Evolutionary conservation across 495 filamentous ascomycete species (phyloP).

Genomic region (Lasiosphaeria miniovina): DNA sequence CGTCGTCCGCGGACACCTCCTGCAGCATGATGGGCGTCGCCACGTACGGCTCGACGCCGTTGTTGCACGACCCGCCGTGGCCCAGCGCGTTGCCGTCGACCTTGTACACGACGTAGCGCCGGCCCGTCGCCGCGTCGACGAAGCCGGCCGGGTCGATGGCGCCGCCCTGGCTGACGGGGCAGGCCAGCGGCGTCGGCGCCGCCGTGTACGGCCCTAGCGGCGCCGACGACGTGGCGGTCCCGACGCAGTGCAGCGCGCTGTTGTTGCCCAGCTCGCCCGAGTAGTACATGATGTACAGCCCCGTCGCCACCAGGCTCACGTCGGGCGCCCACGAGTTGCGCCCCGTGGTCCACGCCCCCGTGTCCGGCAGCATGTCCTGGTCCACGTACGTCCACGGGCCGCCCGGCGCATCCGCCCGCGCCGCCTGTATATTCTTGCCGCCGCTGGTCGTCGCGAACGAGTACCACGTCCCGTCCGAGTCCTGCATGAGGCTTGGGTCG

Average conservation of each 20-base stretch:
- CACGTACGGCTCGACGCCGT: slow-evolving; percentile 44
- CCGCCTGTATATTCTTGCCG: slow-evolving; percentile 36
- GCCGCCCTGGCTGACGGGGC: slow-evolving; percentile 50
- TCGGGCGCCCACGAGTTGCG: slow-evolving; percentile 51
- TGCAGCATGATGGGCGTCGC: slow-evolving; percentile 62
- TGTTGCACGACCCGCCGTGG: slow-evolving; percentile 55
- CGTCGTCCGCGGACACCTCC: slow-evolving; percentile 47
- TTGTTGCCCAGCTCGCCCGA: slow-evolving; percentile 41
- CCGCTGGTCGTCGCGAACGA: slow-evolving; percentile 36
- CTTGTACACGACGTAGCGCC: slow-evolving; percentile 59
- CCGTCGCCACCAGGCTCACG: slow-evolving; percentile 34
- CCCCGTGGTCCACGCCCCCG: slow-evolving; percentile 30
- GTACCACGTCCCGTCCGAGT: slow-evolving; percentile 33
- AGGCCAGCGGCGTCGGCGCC: slow-evolving; percentile 45
- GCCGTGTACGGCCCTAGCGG: slow-evolving; percentile 51
- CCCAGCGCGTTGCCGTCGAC: slow-evolving; percentile 61
- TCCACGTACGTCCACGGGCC: slow-evolving; percentile 31
- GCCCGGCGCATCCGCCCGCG: slow-evolving; percentile 20
- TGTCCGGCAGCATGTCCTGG: slow-evolving; percentile 27
- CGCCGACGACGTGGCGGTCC: slow-evolving; percentile 42
- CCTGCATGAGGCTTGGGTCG: slow-evolving; percentile 34
- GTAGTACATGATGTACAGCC: slow-evolving; percentile 59
- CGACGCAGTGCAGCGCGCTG: slow-evolving; percentile 52
- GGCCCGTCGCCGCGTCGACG: slow-evolving; percentile 45
- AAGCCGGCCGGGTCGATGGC: slow-evolving; percentile 59